Evolutionary conservation across 2,329 filamentous ascomycete species (phyloP).

Genomic region (Alternaria brassicae): DNA sequence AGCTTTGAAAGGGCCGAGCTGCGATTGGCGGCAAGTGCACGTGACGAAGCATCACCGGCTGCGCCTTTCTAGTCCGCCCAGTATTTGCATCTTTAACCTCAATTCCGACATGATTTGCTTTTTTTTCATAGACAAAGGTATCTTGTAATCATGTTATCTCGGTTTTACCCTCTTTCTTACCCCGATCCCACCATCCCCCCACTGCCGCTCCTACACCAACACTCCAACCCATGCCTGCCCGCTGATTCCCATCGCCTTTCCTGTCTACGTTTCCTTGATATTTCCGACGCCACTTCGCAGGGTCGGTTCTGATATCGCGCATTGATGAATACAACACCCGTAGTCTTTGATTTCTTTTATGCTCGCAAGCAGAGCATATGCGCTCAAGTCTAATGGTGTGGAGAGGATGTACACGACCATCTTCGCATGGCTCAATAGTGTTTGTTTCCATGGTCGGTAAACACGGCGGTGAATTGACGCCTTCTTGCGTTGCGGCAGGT

Average conservation of each 20-base stretch:
- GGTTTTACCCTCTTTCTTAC: slow-evolving; percentile 3
- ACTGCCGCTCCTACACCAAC: slow-evolving; percentile 1
- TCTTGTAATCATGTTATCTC: neutral
- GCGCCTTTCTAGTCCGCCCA: neutral
- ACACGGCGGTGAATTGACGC: neutral
- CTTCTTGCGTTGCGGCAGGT: neutral
- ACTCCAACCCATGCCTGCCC: neutral
- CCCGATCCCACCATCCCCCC: slow-evolving; percentile 13
- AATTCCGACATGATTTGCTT: too few relatives aligned
- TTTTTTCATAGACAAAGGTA: neutral
- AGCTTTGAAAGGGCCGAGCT: slow-evolving; percentile 21
- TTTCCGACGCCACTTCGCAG: slow-evolving; percentile 15
- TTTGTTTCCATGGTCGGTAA: neutral
- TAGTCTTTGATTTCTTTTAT: slow-evolving; percentile 14
- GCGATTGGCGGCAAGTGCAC: slow-evolving; percentile 18
- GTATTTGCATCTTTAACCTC: neutral
- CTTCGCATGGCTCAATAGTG: neutral
- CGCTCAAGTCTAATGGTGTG: slow-evolving; percentile 4
- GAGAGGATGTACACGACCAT: slow-evolving; percentile 7
- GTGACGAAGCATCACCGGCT: slow-evolving; percentile 13
- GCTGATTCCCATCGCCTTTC: neutral
- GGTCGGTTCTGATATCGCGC: neutral
- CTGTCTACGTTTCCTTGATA: neutral
- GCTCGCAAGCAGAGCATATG: slow-evolving; percentile 8
- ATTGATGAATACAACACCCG: neutral